Conservation (phyloP, 2,329 filamentous ascomycete genomes). For the Cryphonectria naterciae region DNA sequence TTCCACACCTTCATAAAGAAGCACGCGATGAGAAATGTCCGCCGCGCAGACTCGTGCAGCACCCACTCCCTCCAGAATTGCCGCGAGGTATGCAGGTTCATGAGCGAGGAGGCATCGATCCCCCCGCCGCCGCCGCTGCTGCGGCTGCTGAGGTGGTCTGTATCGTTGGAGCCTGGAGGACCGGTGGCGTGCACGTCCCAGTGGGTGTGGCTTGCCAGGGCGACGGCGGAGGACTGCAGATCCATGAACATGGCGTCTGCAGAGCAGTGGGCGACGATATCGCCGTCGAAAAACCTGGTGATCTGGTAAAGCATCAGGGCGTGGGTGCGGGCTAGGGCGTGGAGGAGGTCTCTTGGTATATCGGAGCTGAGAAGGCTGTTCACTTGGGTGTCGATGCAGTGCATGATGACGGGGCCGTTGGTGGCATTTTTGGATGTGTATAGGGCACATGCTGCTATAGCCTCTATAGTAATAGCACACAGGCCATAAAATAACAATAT, state of each 20-base stretch:
- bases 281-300: conserved; percentile 50
- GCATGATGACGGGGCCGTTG: conserved; percentile 54
- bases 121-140: conserved; percentile 6
- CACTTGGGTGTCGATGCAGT: conserved; percentile 50
- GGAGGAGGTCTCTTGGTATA: conserved; percentile 36
- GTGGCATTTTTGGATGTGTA: conserved; percentile 53
- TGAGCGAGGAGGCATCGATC: conserved; percentile 23
- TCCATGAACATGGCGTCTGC: conserved; percentile 37
- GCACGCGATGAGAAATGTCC: conserved; percentile 51
- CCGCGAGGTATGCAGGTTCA: conserved; percentile 45
- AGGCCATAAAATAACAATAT: neutral
- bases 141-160: conserved; percentile 31
- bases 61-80: conserved; percentile 57
- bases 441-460: conserved; percentile 56
- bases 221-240: conserved; percentile 41
- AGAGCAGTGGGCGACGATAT: conserved; percentile 40
- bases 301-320: conserved; percentile 51
- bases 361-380: conserved; percentile 47
- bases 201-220: conserved; percentile 39
- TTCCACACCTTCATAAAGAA: conserved; percentile 49
- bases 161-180: conserved; percentile 13
- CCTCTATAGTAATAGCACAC: conserved; percentile 43
- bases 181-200: conserved; percentile 36
- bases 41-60: conserved; percentile 56
- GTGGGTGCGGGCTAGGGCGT: conserved; percentile 44